Conservation (phyloP, 257 asterid species). For the Fraxinus excelsior region DNA sequence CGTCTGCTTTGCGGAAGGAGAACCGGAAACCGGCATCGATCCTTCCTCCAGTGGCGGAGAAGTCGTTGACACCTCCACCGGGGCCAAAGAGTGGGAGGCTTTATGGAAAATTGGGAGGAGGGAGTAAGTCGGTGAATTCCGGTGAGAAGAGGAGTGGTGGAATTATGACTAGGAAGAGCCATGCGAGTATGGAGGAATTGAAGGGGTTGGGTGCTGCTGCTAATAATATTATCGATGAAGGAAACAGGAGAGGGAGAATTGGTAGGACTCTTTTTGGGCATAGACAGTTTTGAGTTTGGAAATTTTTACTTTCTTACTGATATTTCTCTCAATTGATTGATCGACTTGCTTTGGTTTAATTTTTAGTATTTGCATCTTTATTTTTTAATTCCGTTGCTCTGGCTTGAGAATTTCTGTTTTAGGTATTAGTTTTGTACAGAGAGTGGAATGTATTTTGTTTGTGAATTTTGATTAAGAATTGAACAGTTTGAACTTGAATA, state of each 20-base stretch:
- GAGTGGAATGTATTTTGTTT: neutral
- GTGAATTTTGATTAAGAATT: neutral
- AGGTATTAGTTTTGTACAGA: neutral
- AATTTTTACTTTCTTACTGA: neutral
- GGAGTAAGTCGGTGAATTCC: conserved; percentile 73
- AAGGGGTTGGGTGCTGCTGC: conserved; percentile 59
- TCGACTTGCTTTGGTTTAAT: neutral
- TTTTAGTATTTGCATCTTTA: neutral
- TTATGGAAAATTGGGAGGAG: conserved; percentile 53
- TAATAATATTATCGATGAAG: conserved; percentile 48
- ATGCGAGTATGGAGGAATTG: conserved; percentile 69
- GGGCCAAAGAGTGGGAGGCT: conserved; percentile 51
- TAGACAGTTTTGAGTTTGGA: conserved; percentile 41
- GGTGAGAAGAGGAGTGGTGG: conserved; percentile 77
- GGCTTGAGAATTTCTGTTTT: neutral
- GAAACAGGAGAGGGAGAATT: conserved; percentile 34
- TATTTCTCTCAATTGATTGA: neutral
- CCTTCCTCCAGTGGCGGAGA: conserved; percentile 52
- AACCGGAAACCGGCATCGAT: conserved; percentile 64
- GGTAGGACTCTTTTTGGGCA: conserved; percentile 46
- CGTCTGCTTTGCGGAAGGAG: conserved; percentile 76
- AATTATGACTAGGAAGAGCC: conserved; percentile 74
- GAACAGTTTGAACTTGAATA: neutral
- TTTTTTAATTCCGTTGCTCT: neutral
- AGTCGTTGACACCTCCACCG: conserved; percentile 54